Evolutionary conservation across 257 asterid species (phyloP).

Genomic region (Ajuga chamaepitys): DNA sequence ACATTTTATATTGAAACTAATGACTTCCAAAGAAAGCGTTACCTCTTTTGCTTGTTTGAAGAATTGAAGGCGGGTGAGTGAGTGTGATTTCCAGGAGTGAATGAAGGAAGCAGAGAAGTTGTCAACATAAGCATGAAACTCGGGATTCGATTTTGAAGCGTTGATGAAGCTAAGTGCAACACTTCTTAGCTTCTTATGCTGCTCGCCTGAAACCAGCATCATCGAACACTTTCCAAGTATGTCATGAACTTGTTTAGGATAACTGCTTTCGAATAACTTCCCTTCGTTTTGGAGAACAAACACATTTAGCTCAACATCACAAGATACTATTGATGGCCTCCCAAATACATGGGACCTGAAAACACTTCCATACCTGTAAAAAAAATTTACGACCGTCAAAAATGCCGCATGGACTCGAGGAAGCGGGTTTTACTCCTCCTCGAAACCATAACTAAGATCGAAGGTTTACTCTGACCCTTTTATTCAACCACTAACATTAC

Average conservation of each 20-base stretch:
- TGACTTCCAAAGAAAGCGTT: too few relatives aligned
- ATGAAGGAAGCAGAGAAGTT: constrained; percentile 19
- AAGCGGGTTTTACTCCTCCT: too few relatives aligned
- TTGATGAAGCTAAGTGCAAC: constrained; percentile 39
- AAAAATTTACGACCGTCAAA: too few relatives aligned
- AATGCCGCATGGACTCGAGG: too few relatives aligned
- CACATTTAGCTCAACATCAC: constrained; percentile 47
- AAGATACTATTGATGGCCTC: constrained; percentile 61
- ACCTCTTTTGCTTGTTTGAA: constrained; percentile 61
- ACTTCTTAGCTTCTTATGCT: constrained; percentile 50
- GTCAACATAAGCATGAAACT: constrained; percentile 30
- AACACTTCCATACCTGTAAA: constrained; percentile 49
- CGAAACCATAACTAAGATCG: too few relatives aligned
- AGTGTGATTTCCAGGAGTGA: constrained; percentile 33
- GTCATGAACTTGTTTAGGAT: constrained; percentile 53
- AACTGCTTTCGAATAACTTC: constrained; percentile 43
- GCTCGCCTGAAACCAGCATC: constrained; percentile 50
- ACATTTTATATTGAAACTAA: too few relatives aligned
- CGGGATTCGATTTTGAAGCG: constrained; percentile 32
- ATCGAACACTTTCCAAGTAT: constrained; percentile 51
- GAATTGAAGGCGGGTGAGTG: constrained; percentile 29
- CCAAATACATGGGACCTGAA: constrained; percentile 68
- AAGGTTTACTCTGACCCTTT: too few relatives aligned
- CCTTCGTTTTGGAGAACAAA: constrained; percentile 71
- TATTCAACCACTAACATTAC: too few relatives aligned